Evolutionary conservation across 108 stramenopile genomes (phyloP).

Genomic region (Fistulifera pelliculosa): DNA sequence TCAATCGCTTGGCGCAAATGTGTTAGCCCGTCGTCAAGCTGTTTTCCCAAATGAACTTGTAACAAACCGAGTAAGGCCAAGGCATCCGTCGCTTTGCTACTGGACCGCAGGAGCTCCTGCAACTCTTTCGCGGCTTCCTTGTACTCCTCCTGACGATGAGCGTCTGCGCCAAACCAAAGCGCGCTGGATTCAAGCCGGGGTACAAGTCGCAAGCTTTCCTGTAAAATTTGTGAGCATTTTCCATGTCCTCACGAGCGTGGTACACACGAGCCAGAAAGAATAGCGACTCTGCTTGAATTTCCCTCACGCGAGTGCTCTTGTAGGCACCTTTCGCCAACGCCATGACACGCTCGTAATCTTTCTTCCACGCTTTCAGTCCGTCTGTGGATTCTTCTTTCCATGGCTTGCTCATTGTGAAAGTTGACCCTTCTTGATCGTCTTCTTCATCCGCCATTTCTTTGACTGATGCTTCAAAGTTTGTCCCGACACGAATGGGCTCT

Average conservation of each 20-base stretch:
- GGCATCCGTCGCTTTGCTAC: constrained; percentile 74
- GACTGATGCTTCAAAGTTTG: constrained; percentile 66
- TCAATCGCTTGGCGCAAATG: constrained; percentile 77
- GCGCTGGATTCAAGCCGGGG: constrained; percentile 63
- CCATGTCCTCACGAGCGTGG: constrained; percentile 69
- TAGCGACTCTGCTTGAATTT: constrained; percentile 87
- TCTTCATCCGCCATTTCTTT: constrained; percentile 30
- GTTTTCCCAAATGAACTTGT: constrained; percentile 48
- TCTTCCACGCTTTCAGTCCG: constrained; percentile 79
- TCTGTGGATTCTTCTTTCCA: constrained; percentile 62
- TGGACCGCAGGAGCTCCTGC: constrained; percentile 45
- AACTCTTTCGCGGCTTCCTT: constrained; percentile 52
- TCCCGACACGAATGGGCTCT: constrained; percentile 83
- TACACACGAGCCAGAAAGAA: constrained; percentile 82
- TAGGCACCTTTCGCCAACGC: constrained; percentile 83
- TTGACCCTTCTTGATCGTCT: constrained; percentile 21
- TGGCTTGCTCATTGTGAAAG: constrained; percentile 54
- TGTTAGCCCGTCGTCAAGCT: constrained; percentile 49
- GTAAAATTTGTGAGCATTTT: constrained; percentile 72
- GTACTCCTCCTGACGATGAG: constrained; percentile 56
- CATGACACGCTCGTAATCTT: constrained; percentile 86
- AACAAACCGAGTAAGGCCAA: constrained; percentile 66
- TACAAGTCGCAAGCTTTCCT: constrained; percentile 61
- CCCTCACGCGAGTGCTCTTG: constrained; percentile 59
- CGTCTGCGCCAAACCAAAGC: constrained; percentile 76